A percentile compares a stretch with the other conserved stretches of the same genome.
These are phyloP conservation scores for Microcos paniculata DNA, from an alignment of 345 rosid species.

Conservation along the genomic window DNA sequence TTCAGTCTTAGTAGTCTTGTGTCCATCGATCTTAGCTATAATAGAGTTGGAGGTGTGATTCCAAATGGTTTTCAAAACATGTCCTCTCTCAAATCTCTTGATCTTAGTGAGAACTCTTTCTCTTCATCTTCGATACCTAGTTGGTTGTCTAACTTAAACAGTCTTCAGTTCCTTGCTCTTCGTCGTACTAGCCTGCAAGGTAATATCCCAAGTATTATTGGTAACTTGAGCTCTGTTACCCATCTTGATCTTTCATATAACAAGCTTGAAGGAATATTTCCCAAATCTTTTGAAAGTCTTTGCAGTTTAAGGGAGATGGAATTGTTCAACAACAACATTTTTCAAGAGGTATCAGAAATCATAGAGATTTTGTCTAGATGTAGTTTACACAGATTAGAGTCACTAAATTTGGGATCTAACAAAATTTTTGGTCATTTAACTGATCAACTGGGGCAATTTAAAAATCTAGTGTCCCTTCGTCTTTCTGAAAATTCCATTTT, in stretches of 20 bases:
- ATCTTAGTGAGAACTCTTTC: not conserved
- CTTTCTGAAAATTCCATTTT: constrained; percentile 13
- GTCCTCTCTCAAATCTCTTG: constrained; percentile 15
- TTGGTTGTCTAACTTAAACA: constrained; percentile 9
- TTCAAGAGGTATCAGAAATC: not conserved
- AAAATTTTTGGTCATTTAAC: not conserved
- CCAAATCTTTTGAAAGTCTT: not conserved
- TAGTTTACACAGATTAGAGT: not conserved
- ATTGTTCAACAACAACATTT: not conserved
- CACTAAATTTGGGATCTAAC: not conserved
- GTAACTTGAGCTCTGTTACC: constrained; percentile 13
- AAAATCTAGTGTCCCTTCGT: not conserved
- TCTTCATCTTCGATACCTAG: constrained; percentile 2
- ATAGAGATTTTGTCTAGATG: not conserved
- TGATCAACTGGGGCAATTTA: constrained; percentile 6
- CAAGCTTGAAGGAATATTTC: not conserved
- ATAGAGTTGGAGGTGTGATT: not conserved
- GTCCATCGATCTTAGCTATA: not conserved
- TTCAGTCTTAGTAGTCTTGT: not conserved
- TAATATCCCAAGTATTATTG: constrained; percentile 1
- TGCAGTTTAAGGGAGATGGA: not conserved
- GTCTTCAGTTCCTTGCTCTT: constrained; percentile 20
- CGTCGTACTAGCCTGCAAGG: not conserved
- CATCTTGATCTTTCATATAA: not conserved
- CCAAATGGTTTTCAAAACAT: constrained; percentile 5